Percentiles rank a stretch among this genome's conserved stretches.
Conservation (phyloP, 495 filamentous ascomycete genomes). For the Penicillium ochrochloron region DNA sequence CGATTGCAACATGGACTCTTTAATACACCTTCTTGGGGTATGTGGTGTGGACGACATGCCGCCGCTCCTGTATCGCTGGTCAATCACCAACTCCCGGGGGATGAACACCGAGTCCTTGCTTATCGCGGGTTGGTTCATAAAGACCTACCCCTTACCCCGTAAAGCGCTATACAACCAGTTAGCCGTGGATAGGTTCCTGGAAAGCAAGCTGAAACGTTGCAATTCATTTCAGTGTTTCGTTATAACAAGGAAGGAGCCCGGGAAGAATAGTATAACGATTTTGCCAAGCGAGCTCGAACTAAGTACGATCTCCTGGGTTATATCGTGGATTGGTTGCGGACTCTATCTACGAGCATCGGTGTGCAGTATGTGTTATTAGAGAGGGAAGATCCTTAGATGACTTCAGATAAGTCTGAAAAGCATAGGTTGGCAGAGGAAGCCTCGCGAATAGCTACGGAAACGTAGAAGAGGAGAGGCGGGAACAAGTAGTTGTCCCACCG, state of each 20-base stretch:
- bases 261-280: slow-evolving; percentile 15
- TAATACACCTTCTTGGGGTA: too few species aligned
- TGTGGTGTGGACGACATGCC: too few species aligned
- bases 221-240: slow-evolving; percentile 9
- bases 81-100: too few species aligned
- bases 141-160: too few species aligned
- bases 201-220: slow-evolving; percentile 1
- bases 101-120: too few species aligned
- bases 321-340: slow-evolving; percentile 21
- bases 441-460: too few species aligned
- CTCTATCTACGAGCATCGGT: slow-evolving; percentile 2
- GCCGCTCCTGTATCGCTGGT: too few species aligned
- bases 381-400: slow-evolving; percentile 24
- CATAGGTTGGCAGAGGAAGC: too few species aligned
- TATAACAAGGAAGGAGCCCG: slow-evolving; percentile 3
- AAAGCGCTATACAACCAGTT: too few species aligned
- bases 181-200: too few species aligned
- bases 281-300: slow-evolving; percentile 19
- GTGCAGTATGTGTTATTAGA: slow-evolving; percentile 18
- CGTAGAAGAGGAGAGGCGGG: slow-evolving; percentile 19
- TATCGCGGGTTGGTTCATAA: too few species aligned
- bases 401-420: slow-evolving; percentile 12
- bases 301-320: slow-evolving; percentile 19
- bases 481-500: slow-evolving; percentile 11
- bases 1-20: too few species aligned